Base-by-base conservation (phyloP, 176 grass and related monocot species). In the Eragrostis nindensis region DNA sequence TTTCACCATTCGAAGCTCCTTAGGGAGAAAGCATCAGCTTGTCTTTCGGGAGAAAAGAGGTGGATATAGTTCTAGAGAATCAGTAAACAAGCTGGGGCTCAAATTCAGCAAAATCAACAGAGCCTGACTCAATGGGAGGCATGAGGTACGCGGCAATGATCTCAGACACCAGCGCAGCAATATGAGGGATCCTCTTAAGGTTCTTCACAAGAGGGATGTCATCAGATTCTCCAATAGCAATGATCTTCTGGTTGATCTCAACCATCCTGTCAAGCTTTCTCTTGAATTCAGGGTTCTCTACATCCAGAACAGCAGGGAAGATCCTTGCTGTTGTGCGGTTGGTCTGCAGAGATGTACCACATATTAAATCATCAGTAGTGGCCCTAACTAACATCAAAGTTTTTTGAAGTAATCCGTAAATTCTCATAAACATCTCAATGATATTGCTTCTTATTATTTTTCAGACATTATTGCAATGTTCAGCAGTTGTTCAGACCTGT, bases 211-310 rank as follows among this genome's bases (percentile, higher is more conserved):
- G 41, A 47, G 92, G 77, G 2, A 92, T 77, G 45, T 94, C 87
- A 0, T 83, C 50, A 53, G 82, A 88, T 71, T 87, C 55, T 30
- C 90, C 76, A 11, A 87, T 19, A 0, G 90, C 86, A 57, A 88
- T 50, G 22, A 99, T 62, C 80, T 99, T 85, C 85, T 88, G 9
- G 71, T 90, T 95, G 82, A 95, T 86, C 66, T 81, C 92, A 38
- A 93, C 95, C 95, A 97, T 94, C 71, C 86, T 81, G 64, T 92
- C 92, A 66, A 97, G 76, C 66, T 97, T 94, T 82, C 96, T 99
- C 88, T 91, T 99, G 87, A 99, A 99, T 70, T 99, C 96, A 36
- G 92, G 92, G 79, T 95, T 95, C 82, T 99, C 96, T 0, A 99
- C 92, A 29, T 99, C 92, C 29, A 70, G 88, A 66, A 99, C 96